A percentile compares a stretch with the other conserved stretches of the same genome.
phyloP scores from a whole-genome alignment of 1,284 basidiomycete genomes.

The Earliella scabrosa region DNA sequence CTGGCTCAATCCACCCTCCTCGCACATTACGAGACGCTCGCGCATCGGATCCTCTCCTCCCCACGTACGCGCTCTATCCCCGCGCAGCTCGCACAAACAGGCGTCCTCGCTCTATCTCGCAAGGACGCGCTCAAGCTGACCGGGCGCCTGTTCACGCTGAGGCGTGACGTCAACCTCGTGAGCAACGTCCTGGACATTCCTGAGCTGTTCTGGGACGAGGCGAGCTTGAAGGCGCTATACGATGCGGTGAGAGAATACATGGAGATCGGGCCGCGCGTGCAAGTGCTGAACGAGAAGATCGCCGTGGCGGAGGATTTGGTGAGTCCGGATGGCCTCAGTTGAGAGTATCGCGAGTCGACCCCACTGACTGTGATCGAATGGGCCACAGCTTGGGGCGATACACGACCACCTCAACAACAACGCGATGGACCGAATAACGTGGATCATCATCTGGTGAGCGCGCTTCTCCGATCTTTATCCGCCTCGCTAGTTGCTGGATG shows the following conservation, averaged over 20 bases:
- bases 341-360: too few relatives aligned
- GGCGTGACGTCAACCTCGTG: constrained; percentile 91
- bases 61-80: constrained; percentile 84
- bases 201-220: constrained; percentile 95
- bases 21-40: constrained; percentile 85
- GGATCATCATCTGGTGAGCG: constrained; percentile 89
- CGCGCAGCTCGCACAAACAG: constrained; percentile 81
- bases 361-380: constrained; percentile 5
- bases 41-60: constrained; percentile 80
- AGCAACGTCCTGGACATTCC: constrained; percentile 95
- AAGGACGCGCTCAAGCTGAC: constrained; percentile 88
- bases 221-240: constrained; percentile 87
- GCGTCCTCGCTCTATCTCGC: constrained; percentile 78
- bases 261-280: constrained; percentile 87
- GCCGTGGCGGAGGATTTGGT: constrained; percentile 89
- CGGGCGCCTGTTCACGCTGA: constrained; percentile 83
- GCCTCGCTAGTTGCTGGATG: too few relatives aligned
- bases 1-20: constrained; percentile 94
- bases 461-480: constrained; percentile 12
- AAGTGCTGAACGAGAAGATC: constrained; percentile 89
- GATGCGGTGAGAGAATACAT: constrained; percentile 95
- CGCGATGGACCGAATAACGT: constrained; percentile 93
- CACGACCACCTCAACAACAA: constrained; percentile 93
- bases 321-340: constrained; percentile 41
- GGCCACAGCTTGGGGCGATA: constrained; percentile 86